Percentiles rank a stretch among this genome's conserved stretches.
Evolutionary conservation across 208 protist species (phyloP).

Genomic region (Jaenimonas drosophilae): DNA sequence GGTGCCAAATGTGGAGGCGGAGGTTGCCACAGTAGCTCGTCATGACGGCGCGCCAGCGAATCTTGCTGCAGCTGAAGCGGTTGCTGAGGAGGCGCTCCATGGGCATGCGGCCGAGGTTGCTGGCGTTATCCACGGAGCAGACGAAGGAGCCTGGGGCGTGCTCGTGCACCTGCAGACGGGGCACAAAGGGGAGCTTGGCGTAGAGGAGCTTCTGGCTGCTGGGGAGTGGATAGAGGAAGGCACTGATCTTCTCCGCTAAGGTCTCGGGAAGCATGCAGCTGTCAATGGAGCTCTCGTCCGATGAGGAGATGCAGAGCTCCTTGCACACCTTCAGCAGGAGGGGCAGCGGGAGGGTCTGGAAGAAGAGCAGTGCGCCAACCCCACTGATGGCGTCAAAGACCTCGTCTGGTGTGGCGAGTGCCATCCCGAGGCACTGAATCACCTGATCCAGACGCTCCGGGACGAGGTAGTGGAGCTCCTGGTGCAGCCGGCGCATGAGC

Average conservation of each 20-base stretch:
- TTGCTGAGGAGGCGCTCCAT: slow-evolving; percentile 57
- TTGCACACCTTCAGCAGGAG: slow-evolving; percentile 29
- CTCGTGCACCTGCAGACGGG: slow-evolving; percentile 73
- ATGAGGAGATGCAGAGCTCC: slow-evolving; percentile 45
- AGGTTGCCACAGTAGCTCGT: slow-evolving; percentile 20
- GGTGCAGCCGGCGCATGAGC: slow-evolving; percentile 25
- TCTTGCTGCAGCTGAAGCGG: slow-evolving; percentile 71
- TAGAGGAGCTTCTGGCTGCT: slow-evolving; percentile 11
- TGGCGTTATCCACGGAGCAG: slow-evolving; percentile 68
- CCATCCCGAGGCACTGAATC: slow-evolving; percentile 15
- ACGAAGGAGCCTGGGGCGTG: slow-evolving; percentile 65
- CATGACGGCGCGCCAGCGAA: slow-evolving; percentile 55
- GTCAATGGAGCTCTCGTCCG: slow-evolving; percentile 30
- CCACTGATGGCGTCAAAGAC: slow-evolving; percentile 44
- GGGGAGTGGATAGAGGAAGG: slow-evolving; percentile 32
- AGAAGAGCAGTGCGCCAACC: slow-evolving; percentile 44
- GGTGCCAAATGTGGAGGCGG: slow-evolving; percentile 62
- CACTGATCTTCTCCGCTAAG: slow-evolving; percentile 51
- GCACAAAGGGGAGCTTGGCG: slow-evolving; percentile 44
- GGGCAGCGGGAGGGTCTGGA: slow-evolving; percentile 8
- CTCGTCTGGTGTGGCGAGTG: slow-evolving; percentile 15
- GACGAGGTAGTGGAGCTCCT: slow-evolving; percentile 29
- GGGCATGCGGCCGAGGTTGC: slow-evolving; percentile 35
- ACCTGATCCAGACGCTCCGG: slow-evolving; percentile 24
- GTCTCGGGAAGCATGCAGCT: slow-evolving; percentile 34